Conservation (phyloP, 345 rosid genomes). For the Heritiera fomes region DNA sequence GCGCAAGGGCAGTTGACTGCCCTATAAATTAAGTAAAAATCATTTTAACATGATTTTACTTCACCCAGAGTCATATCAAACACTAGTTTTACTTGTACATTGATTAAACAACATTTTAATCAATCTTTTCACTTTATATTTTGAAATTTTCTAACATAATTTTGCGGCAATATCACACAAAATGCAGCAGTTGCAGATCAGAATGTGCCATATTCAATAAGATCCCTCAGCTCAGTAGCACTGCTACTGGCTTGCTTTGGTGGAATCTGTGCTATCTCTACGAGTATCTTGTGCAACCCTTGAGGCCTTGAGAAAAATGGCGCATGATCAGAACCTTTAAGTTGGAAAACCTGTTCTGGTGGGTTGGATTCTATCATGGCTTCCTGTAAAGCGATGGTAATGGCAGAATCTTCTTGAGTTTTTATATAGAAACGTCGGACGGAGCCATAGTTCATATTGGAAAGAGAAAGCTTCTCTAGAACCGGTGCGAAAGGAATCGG, state of each 20-base stretch:
- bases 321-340: slow-evolving; percentile 73
- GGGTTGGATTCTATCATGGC: slow-evolving; percentile 53
- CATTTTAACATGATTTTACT: too few species aligned
- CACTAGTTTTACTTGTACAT: too few species aligned
- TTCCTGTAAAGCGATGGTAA: slow-evolving; percentile 53
- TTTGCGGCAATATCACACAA: neutral
- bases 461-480: slow-evolving; percentile 66
- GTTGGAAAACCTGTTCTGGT: slow-evolving; percentile 54
- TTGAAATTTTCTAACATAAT: too few species aligned
- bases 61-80: too few species aligned
- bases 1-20: too few species aligned
- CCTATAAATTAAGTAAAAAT: too few species aligned
- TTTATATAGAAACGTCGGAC: slow-evolving; percentile 56
- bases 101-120: too few species aligned
- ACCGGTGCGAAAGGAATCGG: slow-evolving; percentile 85
- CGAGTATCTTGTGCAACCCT: slow-evolving; percentile 51
- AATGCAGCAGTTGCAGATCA: neutral
- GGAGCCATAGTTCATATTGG: slow-evolving; percentile 43
- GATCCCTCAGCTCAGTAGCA: slow-evolving; percentile 1
- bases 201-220: neutral
- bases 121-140: too few species aligned
- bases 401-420: slow-evolving; percentile 54
- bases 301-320: slow-evolving; percentile 73
- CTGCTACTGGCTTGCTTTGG: slow-evolving; percentile 18
- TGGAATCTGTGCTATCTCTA: slow-evolving; percentile 53